Conservation (phyloP, 2,329 filamentous ascomycete species). For the Colletotrichum endophyticum region DNA sequence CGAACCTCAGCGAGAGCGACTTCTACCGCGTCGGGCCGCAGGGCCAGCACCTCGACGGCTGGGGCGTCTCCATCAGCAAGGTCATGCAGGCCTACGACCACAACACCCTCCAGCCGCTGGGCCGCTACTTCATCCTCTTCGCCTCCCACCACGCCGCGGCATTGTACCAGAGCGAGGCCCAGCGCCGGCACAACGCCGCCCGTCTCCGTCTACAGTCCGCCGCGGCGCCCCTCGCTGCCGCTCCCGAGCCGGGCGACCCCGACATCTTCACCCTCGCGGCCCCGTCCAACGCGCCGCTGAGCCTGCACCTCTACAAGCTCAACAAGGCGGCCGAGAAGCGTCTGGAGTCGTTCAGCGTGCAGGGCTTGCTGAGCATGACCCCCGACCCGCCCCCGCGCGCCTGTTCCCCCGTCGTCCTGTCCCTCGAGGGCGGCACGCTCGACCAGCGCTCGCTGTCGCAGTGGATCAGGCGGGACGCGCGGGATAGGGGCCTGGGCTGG, state of each 20-base stretch:
- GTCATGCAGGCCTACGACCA: slow-evolving; percentile 70
- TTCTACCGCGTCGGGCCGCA: slow-evolving; percentile 71
- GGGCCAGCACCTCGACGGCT: slow-evolving; percentile 69
- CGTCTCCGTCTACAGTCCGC: slow-evolving; percentile 35
- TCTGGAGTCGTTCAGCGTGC: slow-evolving; percentile 15
- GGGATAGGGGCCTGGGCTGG: slow-evolving; percentile 33
- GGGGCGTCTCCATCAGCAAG: slow-evolving; percentile 67
- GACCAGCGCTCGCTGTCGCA: slow-evolving; percentile 32
- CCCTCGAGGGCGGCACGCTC: slow-evolving; percentile 36
- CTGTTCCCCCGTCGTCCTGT: slow-evolving; percentile 37
- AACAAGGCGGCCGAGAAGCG: slow-evolving; percentile 31
- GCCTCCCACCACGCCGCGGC: slow-evolving; percentile 60
- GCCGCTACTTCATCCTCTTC: slow-evolving; percentile 75
- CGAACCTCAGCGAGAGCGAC: slow-evolving; percentile 68
- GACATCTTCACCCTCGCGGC: slow-evolving; percentile 55
- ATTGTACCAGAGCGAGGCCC: slow-evolving; percentile 63
- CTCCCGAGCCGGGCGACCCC: slow-evolving; percentile 49
- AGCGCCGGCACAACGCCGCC: slow-evolving; percentile 39
- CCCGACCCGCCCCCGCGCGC: slow-evolving; percentile 21
- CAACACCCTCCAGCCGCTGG: slow-evolving; percentile 65
- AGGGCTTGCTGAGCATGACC: slow-evolving; percentile 15
- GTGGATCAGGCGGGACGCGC: slow-evolving; percentile 48
- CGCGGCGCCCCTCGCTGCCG: slow-evolving; percentile 37
- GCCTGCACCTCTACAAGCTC: slow-evolving; percentile 16
- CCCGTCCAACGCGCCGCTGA: slow-evolving; percentile 34